Conservation (phyloP, 345 rosid genomes). For the Populus deltoides region DNA sequence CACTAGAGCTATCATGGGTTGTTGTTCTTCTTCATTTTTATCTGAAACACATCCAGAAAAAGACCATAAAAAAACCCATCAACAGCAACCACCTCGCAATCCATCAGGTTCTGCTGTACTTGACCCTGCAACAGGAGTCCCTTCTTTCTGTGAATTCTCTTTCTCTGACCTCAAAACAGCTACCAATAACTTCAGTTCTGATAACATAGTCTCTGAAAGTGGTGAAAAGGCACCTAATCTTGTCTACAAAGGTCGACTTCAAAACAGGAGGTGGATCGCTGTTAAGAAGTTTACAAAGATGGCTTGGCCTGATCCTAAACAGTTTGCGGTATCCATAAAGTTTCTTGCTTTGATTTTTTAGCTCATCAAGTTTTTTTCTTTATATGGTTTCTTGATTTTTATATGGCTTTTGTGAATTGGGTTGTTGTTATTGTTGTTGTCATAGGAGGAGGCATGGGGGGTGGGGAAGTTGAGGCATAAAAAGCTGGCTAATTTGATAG, state of each 20-base stretch:
- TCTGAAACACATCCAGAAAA: constrained; percentile 40
- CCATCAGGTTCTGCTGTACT: constrained; percentile 31
- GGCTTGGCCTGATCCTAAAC: constrained; percentile 87
- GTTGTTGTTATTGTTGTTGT: constrained; percentile 9
- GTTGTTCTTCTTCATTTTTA: constrained; percentile 59
- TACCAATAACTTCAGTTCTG: constrained; percentile 63
- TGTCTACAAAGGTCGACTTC: constrained; percentile 69
- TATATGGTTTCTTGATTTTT: not conserved
- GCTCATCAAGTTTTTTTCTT: not conserved
- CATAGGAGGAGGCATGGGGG: constrained; percentile 86
- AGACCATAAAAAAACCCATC: constrained; percentile 19
- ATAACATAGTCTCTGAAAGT: constrained; percentile 69
- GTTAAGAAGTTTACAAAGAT: constrained; percentile 74
- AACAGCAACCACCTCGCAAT: constrained; percentile 20
- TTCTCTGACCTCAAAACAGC: constrained; percentile 64
- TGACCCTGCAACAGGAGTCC: constrained; percentile 36
- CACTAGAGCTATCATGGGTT: constrained; percentile 51
- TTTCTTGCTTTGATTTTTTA: not conserved
- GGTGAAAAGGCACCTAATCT: constrained; percentile 54
- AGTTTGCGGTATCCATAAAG: constrained; percentile 48
- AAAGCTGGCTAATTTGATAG: constrained; percentile 87
- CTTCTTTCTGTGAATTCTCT: constrained; percentile 68
- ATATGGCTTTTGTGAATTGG: constrained; percentile 11
- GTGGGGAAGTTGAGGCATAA: constrained; percentile 87
- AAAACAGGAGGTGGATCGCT: constrained; percentile 71